Base-by-base conservation (phyloP, 495 filamentous ascomycete genomes). In the Saxophila tyrrhenica region DNA sequence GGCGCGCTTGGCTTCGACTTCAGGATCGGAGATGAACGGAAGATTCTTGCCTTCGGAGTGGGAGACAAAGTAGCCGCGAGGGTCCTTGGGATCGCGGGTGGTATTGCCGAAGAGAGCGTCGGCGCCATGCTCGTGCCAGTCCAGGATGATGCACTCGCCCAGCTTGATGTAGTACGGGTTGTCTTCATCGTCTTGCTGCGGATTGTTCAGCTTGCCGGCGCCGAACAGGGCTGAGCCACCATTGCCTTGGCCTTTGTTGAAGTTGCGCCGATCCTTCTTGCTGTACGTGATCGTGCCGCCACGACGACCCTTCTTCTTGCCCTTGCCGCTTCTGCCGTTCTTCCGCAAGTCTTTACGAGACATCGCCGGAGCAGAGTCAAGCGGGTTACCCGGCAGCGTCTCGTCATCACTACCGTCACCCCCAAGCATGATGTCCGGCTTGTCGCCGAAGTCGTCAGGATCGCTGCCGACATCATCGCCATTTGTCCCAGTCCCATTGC, bases 141-240 rank as follows among this genome's bases (percentile, higher is more conserved):
- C 89, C 32, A 95, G 74, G 1, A 97, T 70, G 51, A 98, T 78
- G 10, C 77, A 87, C 64, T 98, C 92, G 42, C 84, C 82, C 19
- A 86, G 75, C 35, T 80, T 76, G 47, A 96, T 72, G 19, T 95
- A 60, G 23, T 55, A 72, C 0, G 82, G 78, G n/a, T 76, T 77
- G 15, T 76, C 72, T 45, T 82, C 71, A 13, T 47, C 51, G 21
- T 64, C 55, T 23, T 48, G 43, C 8, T 60, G 45, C n/a, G n/a
- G n/a, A 19, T 3, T 1, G 19, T 20, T 17, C 50, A 0, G 51
- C 47, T 52, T 56, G 39, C 49, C 48, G 11, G 3, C 20, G 52
- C 39, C 61, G 52, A 1, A 21, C 49, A 20, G 52, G 58, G 47
- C 15, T 25, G 9, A 57, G 48, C 41, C 25, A 51, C 20, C 41